Percentiles rank a stretch among this genome's conserved stretches.
Evolutionary conservation across 768 basidiomycete genomes (phyloP).

Genomic region (Amanita subjunquillea): DNA sequence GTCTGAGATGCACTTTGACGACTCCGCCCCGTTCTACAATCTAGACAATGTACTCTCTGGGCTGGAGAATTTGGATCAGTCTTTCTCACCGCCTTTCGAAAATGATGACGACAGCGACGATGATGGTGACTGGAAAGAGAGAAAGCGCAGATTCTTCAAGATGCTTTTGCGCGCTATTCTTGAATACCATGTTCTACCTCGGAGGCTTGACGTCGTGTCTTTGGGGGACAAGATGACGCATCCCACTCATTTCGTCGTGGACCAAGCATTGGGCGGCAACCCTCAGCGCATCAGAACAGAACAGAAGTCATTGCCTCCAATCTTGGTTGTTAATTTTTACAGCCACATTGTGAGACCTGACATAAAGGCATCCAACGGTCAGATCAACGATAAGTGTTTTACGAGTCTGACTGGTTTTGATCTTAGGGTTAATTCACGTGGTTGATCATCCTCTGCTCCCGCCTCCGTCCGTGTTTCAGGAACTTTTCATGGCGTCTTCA

Average conservation of each 20-base stretch:
- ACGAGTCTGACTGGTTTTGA: not conserved
- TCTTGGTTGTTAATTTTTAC: constrained; percentile 37
- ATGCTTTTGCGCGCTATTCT: constrained; percentile 42
- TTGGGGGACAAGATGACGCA: constrained; percentile 47
- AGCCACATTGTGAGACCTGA: constrained; percentile 31
- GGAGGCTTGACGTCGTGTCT: constrained; percentile 21
- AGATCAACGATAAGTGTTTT: constrained; percentile 2
- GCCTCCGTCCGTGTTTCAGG: constrained; percentile 40
- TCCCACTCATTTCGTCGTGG: constrained; percentile 33
- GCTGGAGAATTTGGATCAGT: constrained; percentile 21
- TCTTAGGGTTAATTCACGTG: constrained; percentile 38
- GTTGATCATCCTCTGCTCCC: constrained; percentile 46
- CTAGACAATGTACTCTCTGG: constrained; percentile 22
- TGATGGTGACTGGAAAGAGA: constrained; percentile 35
- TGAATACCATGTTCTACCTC: constrained; percentile 46
- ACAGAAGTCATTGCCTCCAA: constrained; percentile 20
- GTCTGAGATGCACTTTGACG: constrained; percentile 2
- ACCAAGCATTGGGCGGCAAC: constrained; percentile 31
- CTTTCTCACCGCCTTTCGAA: not conserved
- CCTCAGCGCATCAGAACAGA: constrained; percentile 34
- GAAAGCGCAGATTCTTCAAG: constrained; percentile 44
- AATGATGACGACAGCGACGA: constrained; percentile 11
- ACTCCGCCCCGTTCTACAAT: constrained; percentile 10
- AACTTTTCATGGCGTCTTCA: constrained; percentile 29
- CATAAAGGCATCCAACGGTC: constrained; percentile 42